Conservation (phyloP, 768 basidiomycete genomes). For the Rhizopogon vinicolor region DNA sequence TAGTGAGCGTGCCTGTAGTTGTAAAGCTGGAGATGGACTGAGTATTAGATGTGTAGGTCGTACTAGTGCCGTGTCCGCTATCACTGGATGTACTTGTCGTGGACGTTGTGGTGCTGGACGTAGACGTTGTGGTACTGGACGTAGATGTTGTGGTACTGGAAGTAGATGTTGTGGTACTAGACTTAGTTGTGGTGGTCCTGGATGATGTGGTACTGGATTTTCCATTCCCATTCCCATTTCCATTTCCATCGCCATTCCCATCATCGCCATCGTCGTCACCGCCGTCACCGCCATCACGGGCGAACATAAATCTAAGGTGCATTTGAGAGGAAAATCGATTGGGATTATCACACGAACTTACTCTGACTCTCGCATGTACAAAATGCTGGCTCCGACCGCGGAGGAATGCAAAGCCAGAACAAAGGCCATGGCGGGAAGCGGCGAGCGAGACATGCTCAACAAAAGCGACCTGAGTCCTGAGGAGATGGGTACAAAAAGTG, state of each 20-base stretch:
- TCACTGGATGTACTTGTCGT: not conserved
- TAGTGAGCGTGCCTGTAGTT: not conserved
- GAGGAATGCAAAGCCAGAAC: not conserved
- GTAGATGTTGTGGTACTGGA: no score
- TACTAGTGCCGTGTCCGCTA: not conserved
- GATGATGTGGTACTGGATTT: no score
- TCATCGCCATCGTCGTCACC: not conserved
- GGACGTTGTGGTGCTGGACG: conserved; percentile 1
- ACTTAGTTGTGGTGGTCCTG: no score
- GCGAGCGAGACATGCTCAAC: not conserved
- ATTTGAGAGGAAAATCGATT: not conserved
- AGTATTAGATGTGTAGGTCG: not conserved
- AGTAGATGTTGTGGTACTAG: no score
- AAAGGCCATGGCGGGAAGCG: conserved; percentile 1
- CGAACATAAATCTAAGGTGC: not conserved
- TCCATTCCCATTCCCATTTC: no score
- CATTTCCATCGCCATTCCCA: not conserved
- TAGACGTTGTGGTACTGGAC: no score
- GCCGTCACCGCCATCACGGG: not conserved
- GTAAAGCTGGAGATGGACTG: not conserved
- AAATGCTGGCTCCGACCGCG: not conserved
- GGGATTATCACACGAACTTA: not conserved
- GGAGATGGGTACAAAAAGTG: no score
- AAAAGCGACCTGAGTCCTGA: no score
- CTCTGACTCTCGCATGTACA: not conserved